Evolutionary conservation across 176 grass and related monocot species (phyloP).

Genomic region (Eremochloa ophiuroides): DNA sequence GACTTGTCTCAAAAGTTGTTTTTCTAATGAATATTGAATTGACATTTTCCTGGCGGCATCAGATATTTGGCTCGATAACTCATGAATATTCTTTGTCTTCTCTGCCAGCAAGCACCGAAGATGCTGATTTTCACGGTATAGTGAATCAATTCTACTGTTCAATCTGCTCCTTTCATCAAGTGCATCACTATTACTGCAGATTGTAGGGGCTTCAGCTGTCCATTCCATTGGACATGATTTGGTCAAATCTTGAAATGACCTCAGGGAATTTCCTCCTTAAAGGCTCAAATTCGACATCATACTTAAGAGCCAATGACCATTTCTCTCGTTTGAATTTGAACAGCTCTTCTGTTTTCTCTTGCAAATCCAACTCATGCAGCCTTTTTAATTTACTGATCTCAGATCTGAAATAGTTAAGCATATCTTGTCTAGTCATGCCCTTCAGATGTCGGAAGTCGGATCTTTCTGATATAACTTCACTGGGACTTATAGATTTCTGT

Average conservation of each 20-base stretch:
- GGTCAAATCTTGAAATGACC: constrained; percentile 73
- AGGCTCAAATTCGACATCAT: constrained; percentile 73
- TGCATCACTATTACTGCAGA: constrained; percentile 20
- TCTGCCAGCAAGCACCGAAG: constrained; percentile 59
- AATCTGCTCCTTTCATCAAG: constrained; percentile 61
- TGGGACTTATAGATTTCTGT: constrained; percentile 51
- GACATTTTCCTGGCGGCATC: constrained; percentile 54
- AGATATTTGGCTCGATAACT: constrained; percentile 54
- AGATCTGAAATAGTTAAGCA: constrained; percentile 73
- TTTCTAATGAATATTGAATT: constrained; percentile 37
- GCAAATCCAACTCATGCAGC: constrained; percentile 74
- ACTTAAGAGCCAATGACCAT: constrained; percentile 69
- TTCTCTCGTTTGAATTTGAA: constrained; percentile 94
- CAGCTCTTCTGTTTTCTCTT: constrained; percentile 94
- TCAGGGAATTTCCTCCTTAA: constrained; percentile 82
- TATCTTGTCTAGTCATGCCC: constrained; percentile 64
- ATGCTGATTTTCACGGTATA: constrained; percentile 68
- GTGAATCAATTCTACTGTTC: constrained; percentile 56
- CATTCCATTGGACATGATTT: constrained; percentile 50
- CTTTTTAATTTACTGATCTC: constrained; percentile 94
- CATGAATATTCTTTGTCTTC: constrained; percentile 66
- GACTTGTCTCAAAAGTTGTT: constrained; percentile 50
- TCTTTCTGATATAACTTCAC: constrained; percentile 68
- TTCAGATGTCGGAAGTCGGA: constrained; percentile 75
- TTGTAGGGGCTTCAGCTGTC: constrained; percentile 19